A percentile compares a stretch with the other conserved stretches of the same genome.
phyloP scores from a whole-genome alignment of 306 rosid species.

The Prunus kanzakura region DNA sequence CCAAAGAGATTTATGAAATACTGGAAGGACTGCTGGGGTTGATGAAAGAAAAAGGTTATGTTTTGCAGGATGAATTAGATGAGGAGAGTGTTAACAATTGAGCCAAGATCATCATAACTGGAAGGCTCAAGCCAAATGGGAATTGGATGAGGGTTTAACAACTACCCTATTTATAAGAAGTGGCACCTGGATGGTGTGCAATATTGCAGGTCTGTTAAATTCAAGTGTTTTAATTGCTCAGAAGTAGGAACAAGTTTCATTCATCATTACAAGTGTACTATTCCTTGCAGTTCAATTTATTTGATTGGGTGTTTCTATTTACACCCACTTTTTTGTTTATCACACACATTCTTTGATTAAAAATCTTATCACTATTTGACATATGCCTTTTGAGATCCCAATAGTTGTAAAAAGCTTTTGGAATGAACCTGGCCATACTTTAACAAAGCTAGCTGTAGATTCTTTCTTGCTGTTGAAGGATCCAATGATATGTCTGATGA shows the following conservation, averaged over 20 bases:
- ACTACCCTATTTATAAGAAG: neutral
- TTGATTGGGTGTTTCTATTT: neutral
- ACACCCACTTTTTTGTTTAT: neutral
- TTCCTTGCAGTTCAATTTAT: neutral
- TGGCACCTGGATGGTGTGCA: no score
- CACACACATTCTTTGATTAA: neutral
- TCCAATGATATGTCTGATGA: slow-evolving; percentile 23
- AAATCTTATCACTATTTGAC: no score
- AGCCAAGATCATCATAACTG: slow-evolving; percentile 16
- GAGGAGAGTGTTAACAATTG: slow-evolving; percentile 33
- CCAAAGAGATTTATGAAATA: slow-evolving; percentile 47
- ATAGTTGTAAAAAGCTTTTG: slow-evolving; percentile 6
- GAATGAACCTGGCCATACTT: slow-evolving; percentile 24
- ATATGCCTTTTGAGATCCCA: neutral
- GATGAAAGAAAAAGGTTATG: slow-evolving; percentile 55
- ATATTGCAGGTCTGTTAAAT: neutral
- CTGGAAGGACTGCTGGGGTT: slow-evolving; percentile 55
- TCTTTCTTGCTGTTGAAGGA: slow-evolving; percentile 30
- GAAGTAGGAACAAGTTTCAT: neutral
- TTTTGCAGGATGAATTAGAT: slow-evolving; percentile 44
- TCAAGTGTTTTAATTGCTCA: neutral
- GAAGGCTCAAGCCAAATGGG: neutral
- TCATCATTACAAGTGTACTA: neutral
- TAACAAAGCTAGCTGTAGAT: slow-evolving; percentile 33
- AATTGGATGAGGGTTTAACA: neutral